Evolutionary conservation across 1,284 basidiomycete genomes (phyloP).

Genomic region (Sparassis latifolia): DNA sequence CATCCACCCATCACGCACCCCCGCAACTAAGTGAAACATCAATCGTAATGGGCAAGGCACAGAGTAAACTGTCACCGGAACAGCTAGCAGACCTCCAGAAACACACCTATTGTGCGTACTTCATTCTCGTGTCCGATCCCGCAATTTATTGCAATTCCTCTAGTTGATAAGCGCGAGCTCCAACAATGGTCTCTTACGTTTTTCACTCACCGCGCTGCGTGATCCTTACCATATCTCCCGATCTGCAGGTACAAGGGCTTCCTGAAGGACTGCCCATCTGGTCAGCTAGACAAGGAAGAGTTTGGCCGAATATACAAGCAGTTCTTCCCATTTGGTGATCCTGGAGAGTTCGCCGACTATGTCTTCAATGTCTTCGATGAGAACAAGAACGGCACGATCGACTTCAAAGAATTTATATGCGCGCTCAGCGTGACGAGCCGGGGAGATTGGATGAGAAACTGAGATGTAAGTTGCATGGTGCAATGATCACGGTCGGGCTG

Average conservation of each 20-base stretch:
- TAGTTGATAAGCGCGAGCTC: slow-evolving; percentile 99
- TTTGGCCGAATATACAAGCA: slow-evolving; percentile 99
- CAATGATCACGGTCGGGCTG: neutral
- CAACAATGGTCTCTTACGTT: slow-evolving; percentile 79
- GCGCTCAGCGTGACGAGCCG: slow-evolving; percentile 93
- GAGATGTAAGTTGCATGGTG: slow-evolving; percentile 64
- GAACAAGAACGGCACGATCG: slow-evolving; percentile 93
- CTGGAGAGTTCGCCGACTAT: slow-evolving; percentile 94
- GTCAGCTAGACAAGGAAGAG: slow-evolving; percentile 93
- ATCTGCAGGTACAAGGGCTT: slow-evolving; percentile 92
- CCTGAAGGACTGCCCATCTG: slow-evolving; percentile 97
- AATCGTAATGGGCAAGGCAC: slow-evolving; percentile 83
- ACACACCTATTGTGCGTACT: slow-evolving; percentile 90
- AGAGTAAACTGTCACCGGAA: slow-evolving; percentile 93
- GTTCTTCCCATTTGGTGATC: slow-evolving; percentile 99
- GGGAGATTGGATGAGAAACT: slow-evolving; percentile 95
- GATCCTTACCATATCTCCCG: slow-evolving; percentile 8
- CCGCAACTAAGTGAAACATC: neutral
- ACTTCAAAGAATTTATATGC: slow-evolving; percentile 99
- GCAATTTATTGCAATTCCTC: slow-evolving; percentile 16
- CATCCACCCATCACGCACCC: neutral
- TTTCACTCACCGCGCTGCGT: slow-evolving; percentile 8
- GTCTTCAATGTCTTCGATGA: slow-evolving; percentile 98
- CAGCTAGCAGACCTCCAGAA: slow-evolving; percentile 96
- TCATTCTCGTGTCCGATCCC: slow-evolving; percentile 6